Conservation (phyloP, 805 yeast genomes). For the Suhomyces pyralidae region DNA sequence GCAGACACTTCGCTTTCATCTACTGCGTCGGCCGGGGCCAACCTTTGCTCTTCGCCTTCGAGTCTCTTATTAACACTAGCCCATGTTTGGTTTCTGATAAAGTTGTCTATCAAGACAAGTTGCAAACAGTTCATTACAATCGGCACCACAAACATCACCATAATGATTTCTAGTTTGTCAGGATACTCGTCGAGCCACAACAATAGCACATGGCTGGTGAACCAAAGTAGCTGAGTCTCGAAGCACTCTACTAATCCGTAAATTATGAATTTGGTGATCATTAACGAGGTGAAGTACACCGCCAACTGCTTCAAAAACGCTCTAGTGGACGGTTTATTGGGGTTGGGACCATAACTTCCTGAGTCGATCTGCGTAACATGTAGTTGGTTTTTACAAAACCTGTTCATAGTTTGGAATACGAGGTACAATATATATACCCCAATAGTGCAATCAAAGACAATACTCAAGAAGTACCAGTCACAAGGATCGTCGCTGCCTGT, state of each 20-base stretch:
- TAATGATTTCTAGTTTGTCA: slow-evolving; percentile 69
- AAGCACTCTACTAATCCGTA: slow-evolving; percentile 63
- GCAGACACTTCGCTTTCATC: background rate
- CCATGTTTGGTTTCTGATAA: slow-evolving; percentile 55
- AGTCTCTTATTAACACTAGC: slow-evolving; percentile 30
- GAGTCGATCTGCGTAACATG: slow-evolving; percentile 42
- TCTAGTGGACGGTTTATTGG: slow-evolving; percentile 48
- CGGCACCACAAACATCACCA: slow-evolving; percentile 84
- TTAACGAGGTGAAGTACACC: slow-evolving; percentile 62
- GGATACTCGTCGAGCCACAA: slow-evolving; percentile 85
- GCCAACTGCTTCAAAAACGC: slow-evolving; percentile 71
- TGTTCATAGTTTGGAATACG: slow-evolving; percentile 47
- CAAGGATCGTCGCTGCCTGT: slow-evolving; percentile 58
- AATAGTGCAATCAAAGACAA: slow-evolving; percentile 86
- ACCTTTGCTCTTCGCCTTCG: slow-evolving; percentile 10
- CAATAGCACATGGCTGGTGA: slow-evolving; percentile 67
- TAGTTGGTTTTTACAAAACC: slow-evolving; percentile 42
- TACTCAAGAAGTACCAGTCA: slow-evolving; percentile 89
- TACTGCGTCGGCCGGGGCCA: background rate
- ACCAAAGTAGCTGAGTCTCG: slow-evolving; percentile 48
- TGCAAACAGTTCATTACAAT: slow-evolving; percentile 71
- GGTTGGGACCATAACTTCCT: slow-evolving; percentile 62
- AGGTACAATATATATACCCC: slow-evolving; percentile 78
- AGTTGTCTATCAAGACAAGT: slow-evolving; percentile 67
- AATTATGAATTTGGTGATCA: slow-evolving; percentile 64